These are phyloP conservation scores for Fusarium haematococcum DNA, from an alignment of 2,329 filamentous ascomycete species.

Conservation along the genomic window DNA sequence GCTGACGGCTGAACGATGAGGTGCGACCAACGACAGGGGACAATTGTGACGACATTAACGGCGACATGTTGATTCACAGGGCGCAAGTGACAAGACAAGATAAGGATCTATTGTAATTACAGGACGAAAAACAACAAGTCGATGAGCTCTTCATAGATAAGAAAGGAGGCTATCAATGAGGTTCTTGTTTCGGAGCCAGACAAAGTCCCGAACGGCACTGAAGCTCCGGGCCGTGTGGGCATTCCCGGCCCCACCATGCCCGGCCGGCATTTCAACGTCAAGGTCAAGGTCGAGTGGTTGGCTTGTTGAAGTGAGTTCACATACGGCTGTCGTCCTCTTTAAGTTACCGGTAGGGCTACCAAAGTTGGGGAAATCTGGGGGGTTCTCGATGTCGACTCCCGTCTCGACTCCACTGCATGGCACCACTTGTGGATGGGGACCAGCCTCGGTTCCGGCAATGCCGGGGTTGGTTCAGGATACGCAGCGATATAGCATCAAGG, in stretches of 20 bases:
- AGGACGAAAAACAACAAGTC: background rate
- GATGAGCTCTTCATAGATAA: background rate
- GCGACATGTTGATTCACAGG: background rate
- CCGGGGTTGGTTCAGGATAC: background rate
- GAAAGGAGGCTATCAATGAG: background rate
- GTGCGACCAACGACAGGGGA: slow-evolving; percentile 3
- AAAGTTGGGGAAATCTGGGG: slow-evolving; percentile 8
- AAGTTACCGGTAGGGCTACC: background rate
- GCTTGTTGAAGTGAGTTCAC: background rate
- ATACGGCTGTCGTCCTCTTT: background rate
- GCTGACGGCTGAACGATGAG: background rate
- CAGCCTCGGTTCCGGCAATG: background rate
- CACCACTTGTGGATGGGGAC: background rate
- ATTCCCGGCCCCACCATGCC: background rate
- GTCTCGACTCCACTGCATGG: background rate
- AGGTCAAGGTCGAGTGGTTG: background rate
- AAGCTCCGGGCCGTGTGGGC: background rate
- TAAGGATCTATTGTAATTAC: background rate
- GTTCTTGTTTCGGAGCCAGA: background rate
- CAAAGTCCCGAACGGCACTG: background rate
- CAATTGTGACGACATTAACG: background rate
- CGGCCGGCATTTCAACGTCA: background rate
- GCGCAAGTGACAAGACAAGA: background rate
- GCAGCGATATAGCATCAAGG: background rate
- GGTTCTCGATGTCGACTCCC: background rate